Base-by-base conservation (phyloP, 148 eudicot species). In the Silene latifolia region DNA sequence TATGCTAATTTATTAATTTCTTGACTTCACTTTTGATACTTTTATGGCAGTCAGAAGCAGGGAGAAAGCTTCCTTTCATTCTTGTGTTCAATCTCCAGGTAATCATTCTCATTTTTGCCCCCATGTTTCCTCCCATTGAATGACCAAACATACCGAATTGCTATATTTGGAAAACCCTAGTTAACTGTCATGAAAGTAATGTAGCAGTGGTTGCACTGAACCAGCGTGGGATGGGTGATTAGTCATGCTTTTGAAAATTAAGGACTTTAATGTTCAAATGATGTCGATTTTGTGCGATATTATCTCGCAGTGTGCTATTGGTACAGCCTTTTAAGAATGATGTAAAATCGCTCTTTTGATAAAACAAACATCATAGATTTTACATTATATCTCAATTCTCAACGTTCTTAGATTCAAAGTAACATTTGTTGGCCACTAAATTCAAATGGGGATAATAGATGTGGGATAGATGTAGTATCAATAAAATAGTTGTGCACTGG, bases 71-170 rank as follows among this genome's bases (percentile, higher is more conserved):
- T 66, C 99, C 98, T n/a, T 96, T 96, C 81, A 74, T 92, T 82
- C 88, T 96, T 67, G 77, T 92, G 57, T 74, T 96, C 67, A 96
- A 96, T 82, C 97, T 96, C 75, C 85, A 89, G 98, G 99, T 96
- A 80, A 21, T 14, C 25, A 63, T 65, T 64, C 72, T 59, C 44
- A 5, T 18, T 32, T 35, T 21, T n/a, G n/a, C 35, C 29, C n/a
- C 53, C 73, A 51, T 53, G 0, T 39, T 51, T 27, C 39, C 29
- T 69, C 53, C 23, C 44, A 39, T 7, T 39, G 44, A 39, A 39
- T 39, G 44, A 7, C 44, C 8, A 39, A 39, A 7, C 1, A 39
- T 39, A 39, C 44, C 44, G 44, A 39, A 39, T 68, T 42, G 14
- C 17, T 68, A 61, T 18, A 39, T 19, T 8, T 60, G 11, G 10